phyloP scores from a whole-genome alignment of 163 green algal genomes.

The Scenedesmus sp. region DNA sequence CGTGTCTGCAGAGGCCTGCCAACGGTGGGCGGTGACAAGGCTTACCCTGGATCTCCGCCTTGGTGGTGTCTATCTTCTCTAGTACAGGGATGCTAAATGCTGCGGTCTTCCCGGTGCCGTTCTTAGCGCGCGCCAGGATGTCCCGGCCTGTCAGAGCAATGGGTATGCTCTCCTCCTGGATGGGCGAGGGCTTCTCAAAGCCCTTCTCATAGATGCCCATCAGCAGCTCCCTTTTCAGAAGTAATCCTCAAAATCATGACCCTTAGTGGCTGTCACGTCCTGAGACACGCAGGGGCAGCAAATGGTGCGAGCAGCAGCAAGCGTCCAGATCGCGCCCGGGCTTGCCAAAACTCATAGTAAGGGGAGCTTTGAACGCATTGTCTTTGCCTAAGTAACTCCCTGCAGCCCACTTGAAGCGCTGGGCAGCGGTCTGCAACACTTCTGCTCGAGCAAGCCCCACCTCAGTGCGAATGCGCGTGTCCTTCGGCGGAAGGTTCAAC shows the following conservation, averaged over 20 bases:
- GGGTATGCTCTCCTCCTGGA: constrained; percentile 98
- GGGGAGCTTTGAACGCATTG: background rate
- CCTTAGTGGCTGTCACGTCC: constrained; percentile 98
- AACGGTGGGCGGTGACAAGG: background rate
- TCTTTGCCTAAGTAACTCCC: too few species aligned
- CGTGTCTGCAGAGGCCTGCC: constrained; percentile 1
- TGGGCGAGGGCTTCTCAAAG: constrained; percentile 93
- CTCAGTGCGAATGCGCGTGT: constrained; percentile 92
- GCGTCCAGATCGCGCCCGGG: background rate
- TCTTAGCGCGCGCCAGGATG: constrained; percentile 99
- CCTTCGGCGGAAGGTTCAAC: constrained; percentile 83
- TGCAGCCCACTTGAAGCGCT: background rate
- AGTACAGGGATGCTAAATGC: constrained; percentile 98
- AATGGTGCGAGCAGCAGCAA: background rate
- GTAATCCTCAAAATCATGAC: constrained; percentile 99
- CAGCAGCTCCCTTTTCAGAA: constrained; percentile 95
- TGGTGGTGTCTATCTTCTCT: constrained; percentile 92
- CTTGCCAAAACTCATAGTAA: background rate
- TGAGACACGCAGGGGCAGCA: constrained; percentile 58
- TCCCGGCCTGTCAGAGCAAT: constrained; percentile 98
- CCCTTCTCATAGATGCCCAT: constrained; percentile 99
- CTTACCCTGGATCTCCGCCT: constrained; percentile 95
- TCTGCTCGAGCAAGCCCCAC: constrained; percentile 62
- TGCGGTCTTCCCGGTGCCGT: constrained; percentile 99
- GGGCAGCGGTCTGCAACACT: background rate